These are phyloP conservation scores for Arctostaphylos glauca DNA, from an alignment of 148 eudicot species.

Conservation along the genomic window DNA sequence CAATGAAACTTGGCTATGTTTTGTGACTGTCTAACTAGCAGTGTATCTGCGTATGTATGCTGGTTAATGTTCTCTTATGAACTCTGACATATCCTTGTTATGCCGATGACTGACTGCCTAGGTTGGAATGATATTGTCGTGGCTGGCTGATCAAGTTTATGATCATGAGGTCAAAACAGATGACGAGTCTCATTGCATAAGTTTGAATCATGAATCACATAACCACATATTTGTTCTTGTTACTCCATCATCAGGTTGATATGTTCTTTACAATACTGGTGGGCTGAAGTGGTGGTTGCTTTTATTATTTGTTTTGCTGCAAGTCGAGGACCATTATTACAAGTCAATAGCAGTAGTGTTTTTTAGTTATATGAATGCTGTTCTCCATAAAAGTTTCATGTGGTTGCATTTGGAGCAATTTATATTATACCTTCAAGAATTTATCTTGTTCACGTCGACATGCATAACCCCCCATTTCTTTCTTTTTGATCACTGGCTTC, in stretches of 20 bases:
- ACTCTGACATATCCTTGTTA: not conserved
- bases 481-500: not conserved
- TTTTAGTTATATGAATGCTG: not conserved
- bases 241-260: not conserved
- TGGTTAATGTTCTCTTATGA: not conserved
- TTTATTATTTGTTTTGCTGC: not conserved
- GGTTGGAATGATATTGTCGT: not conserved
- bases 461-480: not conserved
- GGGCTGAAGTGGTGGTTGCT: not conserved
- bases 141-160: not conserved
- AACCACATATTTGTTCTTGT: not conserved
- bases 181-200: not conserved
- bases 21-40: not conserved
- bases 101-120: not conserved
- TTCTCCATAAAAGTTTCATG: not conserved
- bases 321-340: not conserved
- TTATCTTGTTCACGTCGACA: not conserved
- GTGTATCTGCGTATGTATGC: not conserved
- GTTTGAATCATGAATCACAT: not conserved
- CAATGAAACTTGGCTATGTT: not conserved
- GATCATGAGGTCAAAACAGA: not conserved
- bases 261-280: not conserved
- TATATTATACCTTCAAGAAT: not conserved
- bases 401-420: slow-evolving; percentile 1
- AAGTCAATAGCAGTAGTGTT: not conserved